Evolutionary conservation across 306 rosid species (phyloP).

Genomic region (Medicago arabica): DNA sequence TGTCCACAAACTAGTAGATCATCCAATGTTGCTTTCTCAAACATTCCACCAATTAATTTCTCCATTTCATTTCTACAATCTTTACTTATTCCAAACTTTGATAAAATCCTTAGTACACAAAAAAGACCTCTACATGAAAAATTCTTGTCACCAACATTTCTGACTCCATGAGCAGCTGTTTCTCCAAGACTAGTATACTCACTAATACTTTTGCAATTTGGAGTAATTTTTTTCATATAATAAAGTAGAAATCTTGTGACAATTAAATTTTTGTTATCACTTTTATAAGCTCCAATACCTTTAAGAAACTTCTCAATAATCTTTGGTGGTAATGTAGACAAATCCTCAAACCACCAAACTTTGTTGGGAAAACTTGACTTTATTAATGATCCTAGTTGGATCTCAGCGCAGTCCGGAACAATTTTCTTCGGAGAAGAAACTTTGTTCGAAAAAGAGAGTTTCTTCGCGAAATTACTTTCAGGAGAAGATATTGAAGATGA

Average conservation of each 20-base stretch:
- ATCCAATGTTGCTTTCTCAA: constrained; percentile 73
- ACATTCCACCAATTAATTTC: constrained; percentile 69
- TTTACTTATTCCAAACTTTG: constrained; percentile 58
- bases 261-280: constrained; percentile 55
- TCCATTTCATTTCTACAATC: constrained; percentile 63
- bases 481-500: constrained; percentile 67
- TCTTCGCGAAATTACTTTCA: constrained; percentile 45
- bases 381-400: not conserved
- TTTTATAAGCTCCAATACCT: constrained; percentile 53
- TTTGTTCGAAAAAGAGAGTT: constrained; percentile 50
- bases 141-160: constrained; percentile 47
- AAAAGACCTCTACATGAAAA: constrained; percentile 77
- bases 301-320: constrained; percentile 63
- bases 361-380: constrained; percentile 51
- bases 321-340: constrained; percentile 62
- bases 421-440: constrained; percentile 50
- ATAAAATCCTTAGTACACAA: constrained; percentile 66
- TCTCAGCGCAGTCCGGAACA: not conserved
- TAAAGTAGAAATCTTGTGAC: constrained; percentile 75
- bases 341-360: constrained; percentile 84
- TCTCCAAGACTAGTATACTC: constrained; percentile 66
- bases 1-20: constrained; percentile 66
- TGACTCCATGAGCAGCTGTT: constrained; percentile 66
- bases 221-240: constrained; percentile 56
- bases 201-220: constrained; percentile 13